Percentiles rank a stretch among this genome's conserved stretches.
Evolutionary conservation across 1,284 basidiomycete species (phyloP).

Genomic region (Tylopilus orsonianus): DNA sequence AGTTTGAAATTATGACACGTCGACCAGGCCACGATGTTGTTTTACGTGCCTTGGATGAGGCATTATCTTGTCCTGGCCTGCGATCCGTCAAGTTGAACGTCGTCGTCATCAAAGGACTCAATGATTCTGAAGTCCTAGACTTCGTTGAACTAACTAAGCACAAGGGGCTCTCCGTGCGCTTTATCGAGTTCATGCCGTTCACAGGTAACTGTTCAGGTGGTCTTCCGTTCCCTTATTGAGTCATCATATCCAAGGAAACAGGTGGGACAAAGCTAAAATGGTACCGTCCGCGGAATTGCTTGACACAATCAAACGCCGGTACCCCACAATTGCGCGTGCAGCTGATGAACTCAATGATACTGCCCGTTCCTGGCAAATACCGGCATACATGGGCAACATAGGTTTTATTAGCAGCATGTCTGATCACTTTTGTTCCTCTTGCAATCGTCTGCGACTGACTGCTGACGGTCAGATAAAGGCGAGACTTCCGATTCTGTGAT

Average conservation of each 20-base stretch:
- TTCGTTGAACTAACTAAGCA: conserved; percentile 78
- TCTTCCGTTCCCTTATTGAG: conserved; percentile 3
- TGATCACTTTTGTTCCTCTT: conserved; percentile 86
- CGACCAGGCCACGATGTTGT: conserved; percentile 75
- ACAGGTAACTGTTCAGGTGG: conserved; percentile 50
- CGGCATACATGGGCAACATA: conserved; percentile 70
- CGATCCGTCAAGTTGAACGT: conserved; percentile 78
- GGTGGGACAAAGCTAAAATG: conserved; percentile 84
- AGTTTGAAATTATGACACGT: conserved; percentile 85
- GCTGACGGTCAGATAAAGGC: conserved; percentile 91
- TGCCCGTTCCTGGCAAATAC: conserved; percentile 75
- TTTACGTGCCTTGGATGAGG: conserved; percentile 64
- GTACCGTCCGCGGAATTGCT: conserved; percentile 70
- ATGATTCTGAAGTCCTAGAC: conserved; percentile 75
- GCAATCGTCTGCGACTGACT: conserved; percentile 81
- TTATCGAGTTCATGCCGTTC: conserved; percentile 95
- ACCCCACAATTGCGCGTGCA: conserved; percentile 55
- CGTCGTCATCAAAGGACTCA: conserved; percentile 79
- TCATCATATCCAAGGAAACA: conserved; percentile 59
- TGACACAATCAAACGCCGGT: conserved; percentile 42
- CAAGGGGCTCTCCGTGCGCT: conserved; percentile 68
- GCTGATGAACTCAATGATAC: conserved; percentile 76
- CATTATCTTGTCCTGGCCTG: conserved; percentile 50
- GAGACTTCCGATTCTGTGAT: conserved; percentile 15
- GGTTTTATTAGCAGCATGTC: conserved; percentile 94